Conservation (phyloP, 495 filamentous ascomycete species). For the Penicillium parvum region DNA sequence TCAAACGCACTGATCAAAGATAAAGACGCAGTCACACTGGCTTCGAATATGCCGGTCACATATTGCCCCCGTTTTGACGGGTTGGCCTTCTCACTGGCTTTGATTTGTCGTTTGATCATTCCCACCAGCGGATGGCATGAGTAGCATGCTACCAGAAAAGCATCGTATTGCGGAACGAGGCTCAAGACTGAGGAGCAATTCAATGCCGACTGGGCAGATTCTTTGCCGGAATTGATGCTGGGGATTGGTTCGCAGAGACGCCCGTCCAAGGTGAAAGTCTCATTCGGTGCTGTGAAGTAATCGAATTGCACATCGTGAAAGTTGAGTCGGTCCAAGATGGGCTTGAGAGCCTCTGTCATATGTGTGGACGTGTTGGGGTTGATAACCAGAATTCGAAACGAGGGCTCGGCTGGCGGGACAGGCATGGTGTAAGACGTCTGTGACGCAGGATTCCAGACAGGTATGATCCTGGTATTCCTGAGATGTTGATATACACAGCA, state of each 20-base stretch:
- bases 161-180: conserved; percentile 57
- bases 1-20: conserved; percentile 41
- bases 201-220: conserved; percentile 49
- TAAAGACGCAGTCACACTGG: conserved; percentile 59
- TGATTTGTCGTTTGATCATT: conserved; percentile 45
- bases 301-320: conserved; percentile 46
- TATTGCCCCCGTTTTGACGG: conserved; percentile 35
- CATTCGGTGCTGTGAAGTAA: conserved; percentile 53
- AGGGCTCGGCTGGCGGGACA: conserved; percentile 8
- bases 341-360: conserved; percentile 75
- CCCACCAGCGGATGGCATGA: conserved; percentile 79
- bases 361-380: conserved; percentile 83
- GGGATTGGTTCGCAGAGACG: conserved; percentile 26
- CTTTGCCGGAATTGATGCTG: conserved; percentile 47
- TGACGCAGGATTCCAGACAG: no score
- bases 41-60: conserved; percentile 87
- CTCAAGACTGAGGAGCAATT: conserved; percentile 55
- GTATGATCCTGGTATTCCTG: no score
- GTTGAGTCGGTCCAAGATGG: conserved; percentile 52
- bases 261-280: conserved; percentile 28
- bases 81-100: conserved; percentile 18
- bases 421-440: conserved; percentile 21
- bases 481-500: no score
- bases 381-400: conserved; percentile 65
- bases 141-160: conserved; percentile 83